Base-by-base conservation (phyloP, 768 basidiomycete species). In the Melanogaster broomeanus region DNA sequence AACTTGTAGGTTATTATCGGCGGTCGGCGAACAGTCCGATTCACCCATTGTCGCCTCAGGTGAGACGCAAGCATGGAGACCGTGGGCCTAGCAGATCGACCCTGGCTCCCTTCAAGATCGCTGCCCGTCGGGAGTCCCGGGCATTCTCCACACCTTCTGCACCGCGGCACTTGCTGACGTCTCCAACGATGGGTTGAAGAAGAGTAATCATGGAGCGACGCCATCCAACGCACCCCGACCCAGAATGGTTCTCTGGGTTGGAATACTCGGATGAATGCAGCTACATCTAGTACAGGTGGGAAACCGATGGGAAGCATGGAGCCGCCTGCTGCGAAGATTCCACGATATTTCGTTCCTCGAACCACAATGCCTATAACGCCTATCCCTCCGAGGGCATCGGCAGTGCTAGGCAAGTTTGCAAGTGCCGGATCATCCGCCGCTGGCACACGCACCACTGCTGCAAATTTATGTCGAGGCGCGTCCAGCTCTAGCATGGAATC, bases 1-100 rank as follows among this genome's bases (percentile, higher is more conserved):
- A 96, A 65, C 64, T 95, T 68, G 94, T 97, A 52, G 46, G 82
- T 18, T 49, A 60, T 35, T 13, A 34, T 25, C 10, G 11, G n/a
- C 10, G n/a, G 16, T 21, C 25, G 22, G 21, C 28, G 12, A 52
- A 6, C 2, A 53, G 16, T 25, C 33, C 18, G 25, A 11, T 41
- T 35, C 21, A 61, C 22, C 31, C n/a, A 21, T 34, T 24, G 18
- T 51, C 22, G 10, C 37, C 45, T 30, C 59, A 87, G 86, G 70
- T 87, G 34, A 91, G 90, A 66, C 77, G 88, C 40, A 79, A 78
- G 42, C 65, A 80, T 18, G 80, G 80, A 19, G 75, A 81, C 15
- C 77, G 78, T 44, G 79, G 79, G 8, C 82, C 81, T 4, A 80
- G 74, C 6, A 82, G 81, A 31, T 71, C 73, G 48, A 83, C 83